These are phyloP conservation scores for Agrocybe praecox DNA, from an alignment of 768 basidiomycete genomes.

Conservation along the genomic window DNA sequence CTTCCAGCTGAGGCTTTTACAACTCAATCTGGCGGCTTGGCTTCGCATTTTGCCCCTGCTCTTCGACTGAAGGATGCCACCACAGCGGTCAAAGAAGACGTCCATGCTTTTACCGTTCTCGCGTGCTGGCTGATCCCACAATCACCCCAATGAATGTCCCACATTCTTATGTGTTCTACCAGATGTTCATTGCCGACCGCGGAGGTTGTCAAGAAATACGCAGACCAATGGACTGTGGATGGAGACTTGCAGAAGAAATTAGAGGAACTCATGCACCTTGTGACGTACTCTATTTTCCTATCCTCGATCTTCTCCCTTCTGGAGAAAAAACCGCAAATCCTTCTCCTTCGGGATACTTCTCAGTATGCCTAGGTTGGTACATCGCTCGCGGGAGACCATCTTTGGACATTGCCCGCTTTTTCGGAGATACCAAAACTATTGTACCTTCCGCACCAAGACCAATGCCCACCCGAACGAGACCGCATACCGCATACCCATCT, in stretches of 20 bases:
- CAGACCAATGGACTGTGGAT: conserved; percentile 25
- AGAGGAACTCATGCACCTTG: no score
- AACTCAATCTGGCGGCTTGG: conserved; percentile 2
- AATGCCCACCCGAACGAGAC: conserved; percentile 22
- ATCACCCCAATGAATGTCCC: conserved; percentile 2
- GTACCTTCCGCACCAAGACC: conserved; percentile 19
- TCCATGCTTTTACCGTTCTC: conserved; percentile 21
- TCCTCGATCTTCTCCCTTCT: no score
- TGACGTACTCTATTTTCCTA: no score
- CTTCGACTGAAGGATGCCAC: conserved; percentile 4
- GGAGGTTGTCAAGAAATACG: conserved; percentile 34
- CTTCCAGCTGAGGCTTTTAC: conserved; percentile 11
- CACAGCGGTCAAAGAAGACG: background rate
- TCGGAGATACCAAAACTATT: conserved; percentile 26
- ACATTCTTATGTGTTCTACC: conserved; percentile 8
- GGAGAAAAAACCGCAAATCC: no score
- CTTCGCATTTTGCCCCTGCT: conserved; percentile 11
- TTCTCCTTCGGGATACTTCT: no score
- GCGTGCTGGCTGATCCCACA: conserved; percentile 13
- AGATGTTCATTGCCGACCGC: conserved; percentile 16
- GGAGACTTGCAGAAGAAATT: conserved; percentile 45
- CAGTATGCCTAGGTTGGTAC: conserved; percentile 62
- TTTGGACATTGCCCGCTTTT: conserved; percentile 52
- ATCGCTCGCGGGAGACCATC: conserved; percentile 53
- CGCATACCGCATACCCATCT: conserved; percentile 20